Conservation (phyloP, 2,329 filamentous ascomycete genomes). For the Thielaviopsis punctulata region DNA sequence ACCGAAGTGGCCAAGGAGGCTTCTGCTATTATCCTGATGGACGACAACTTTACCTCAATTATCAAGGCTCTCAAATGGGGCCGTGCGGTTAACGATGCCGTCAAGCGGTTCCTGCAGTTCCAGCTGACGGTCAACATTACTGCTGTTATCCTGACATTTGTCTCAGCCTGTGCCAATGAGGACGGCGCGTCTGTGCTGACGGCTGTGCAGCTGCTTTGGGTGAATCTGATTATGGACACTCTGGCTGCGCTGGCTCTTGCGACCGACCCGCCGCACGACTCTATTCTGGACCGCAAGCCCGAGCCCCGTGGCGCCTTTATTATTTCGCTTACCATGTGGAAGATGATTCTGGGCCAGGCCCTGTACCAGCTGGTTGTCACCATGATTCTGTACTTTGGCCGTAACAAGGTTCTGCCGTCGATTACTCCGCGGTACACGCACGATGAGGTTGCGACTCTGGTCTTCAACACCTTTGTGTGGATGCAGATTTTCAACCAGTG, state of each 20-base stretch:
- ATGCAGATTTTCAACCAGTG: slow-evolving; percentile 99
- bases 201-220: slow-evolving; percentile 85
- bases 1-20: slow-evolving; percentile 76
- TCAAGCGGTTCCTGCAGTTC: slow-evolving; percentile 61
- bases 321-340: slow-evolving; percentile 92
- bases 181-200: slow-evolving; percentile 61
- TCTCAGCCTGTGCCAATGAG: slow-evolving; percentile 59
- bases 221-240: slow-evolving; percentile 95
- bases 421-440: slow-evolving; percentile 7
- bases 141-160: slow-evolving; percentile 71
- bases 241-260: slow-evolving; percentile 78
- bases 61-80: slow-evolving; percentile 73
- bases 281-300: slow-evolving; percentile 60
- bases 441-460: slow-evolving; percentile 53
- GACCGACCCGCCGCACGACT: slow-evolving; percentile 74
- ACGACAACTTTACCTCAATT: slow-evolving; percentile 77
- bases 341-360: slow-evolving; percentile 92
- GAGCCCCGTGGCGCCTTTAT: slow-evolving; percentile 39
- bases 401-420: slow-evolving; percentile 11
- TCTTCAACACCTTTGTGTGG: slow-evolving; percentile 98
- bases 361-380: slow-evolving; percentile 72
- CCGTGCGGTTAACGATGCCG: slow-evolving; percentile 57
- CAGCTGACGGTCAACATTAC: slow-evolving; percentile 84
- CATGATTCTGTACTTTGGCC: slow-evolving; percentile 66
- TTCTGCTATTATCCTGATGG: slow-evolving; percentile 73